These are phyloP conservation scores for Naganishia cerealis DNA, from an alignment of 1,284 basidiomycete species.

Conservation along the genomic window DNA sequence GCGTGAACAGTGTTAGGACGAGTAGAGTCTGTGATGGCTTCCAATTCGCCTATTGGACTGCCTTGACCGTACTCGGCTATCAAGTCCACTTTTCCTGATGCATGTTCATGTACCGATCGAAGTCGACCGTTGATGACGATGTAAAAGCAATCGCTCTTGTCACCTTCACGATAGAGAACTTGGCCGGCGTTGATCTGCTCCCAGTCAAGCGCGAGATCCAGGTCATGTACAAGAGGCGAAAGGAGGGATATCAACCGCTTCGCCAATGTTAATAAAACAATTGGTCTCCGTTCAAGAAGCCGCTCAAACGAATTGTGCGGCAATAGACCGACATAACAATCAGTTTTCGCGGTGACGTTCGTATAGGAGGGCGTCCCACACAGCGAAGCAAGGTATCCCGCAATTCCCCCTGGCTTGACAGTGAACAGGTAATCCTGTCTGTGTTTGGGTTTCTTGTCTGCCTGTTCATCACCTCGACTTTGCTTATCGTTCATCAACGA, in stretches of 20 bases:
- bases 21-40: constrained; percentile 90
- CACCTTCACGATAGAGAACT: constrained; percentile 84
- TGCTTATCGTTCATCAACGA: constrained; percentile 31
- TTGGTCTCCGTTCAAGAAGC: constrained; percentile 87
- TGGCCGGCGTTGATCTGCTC: constrained; percentile 92
- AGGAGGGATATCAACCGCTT: constrained; percentile 91
- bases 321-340: constrained; percentile 92
- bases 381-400: constrained; percentile 93
- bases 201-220: constrained; percentile 97
- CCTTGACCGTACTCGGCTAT: constrained; percentile 92
- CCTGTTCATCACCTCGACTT: background rate
- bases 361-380: constrained; percentile 92
- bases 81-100: constrained; percentile 71
- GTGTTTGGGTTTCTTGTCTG: constrained; percentile 8
- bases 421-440: constrained; percentile 69
- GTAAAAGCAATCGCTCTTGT: constrained; percentile 89
- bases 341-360: constrained; percentile 84
- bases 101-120: constrained; percentile 68
- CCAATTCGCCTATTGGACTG: constrained; percentile 72
- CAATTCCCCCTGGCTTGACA: constrained; percentile 93
- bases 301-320: constrained; percentile 84
- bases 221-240: constrained; percentile 83
- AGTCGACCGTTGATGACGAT: constrained; percentile 95
- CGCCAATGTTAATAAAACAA: constrained; percentile 91
- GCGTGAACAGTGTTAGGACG: constrained; percentile 91